A percentile compares a stretch with the other conserved stretches of the same genome.
Conservation (phyloP, 2,329 filamentous ascomycete species). For the Eutypa lata region DNA sequence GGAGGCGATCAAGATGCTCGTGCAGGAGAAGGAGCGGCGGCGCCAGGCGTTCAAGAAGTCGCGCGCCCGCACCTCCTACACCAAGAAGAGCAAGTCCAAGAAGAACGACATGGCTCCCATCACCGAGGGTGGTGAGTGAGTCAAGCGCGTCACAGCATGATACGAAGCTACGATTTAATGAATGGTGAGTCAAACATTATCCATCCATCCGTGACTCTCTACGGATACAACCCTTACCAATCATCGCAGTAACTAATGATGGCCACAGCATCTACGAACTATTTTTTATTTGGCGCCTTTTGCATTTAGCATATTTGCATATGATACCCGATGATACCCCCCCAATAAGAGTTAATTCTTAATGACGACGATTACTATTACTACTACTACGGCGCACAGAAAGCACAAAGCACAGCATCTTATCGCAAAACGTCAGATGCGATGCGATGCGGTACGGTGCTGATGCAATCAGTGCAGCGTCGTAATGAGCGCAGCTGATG, state of each 20-base stretch:
- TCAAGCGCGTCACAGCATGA: constrained; percentile 1
- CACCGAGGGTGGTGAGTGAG: constrained; percentile 45
- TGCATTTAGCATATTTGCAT: not conserved
- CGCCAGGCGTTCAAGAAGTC: constrained; percentile 33
- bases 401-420: not conserved
- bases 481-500: no score
- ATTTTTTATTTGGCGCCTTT: not conserved
- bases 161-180: constrained; percentile 17
- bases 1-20: constrained; percentile 48
- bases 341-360: not conserved
- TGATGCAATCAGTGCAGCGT: no score
- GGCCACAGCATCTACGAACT: not conserved
- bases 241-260: constrained; percentile 6
- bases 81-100: constrained; percentile 51
- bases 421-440: not conserved
- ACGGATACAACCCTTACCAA: no score
- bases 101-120: constrained; percentile 52
- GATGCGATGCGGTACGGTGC: not conserved
- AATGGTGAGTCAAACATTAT: constrained; percentile 30
- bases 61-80: constrained; percentile 28
- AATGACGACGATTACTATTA: not conserved
- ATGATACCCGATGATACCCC: constrained; percentile 5
- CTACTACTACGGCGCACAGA: no score
- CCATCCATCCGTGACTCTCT: no score
- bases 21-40: constrained; percentile 54